These are phyloP conservation scores for Barnettozyma wickerhamii DNA, from an alignment of 805 yeast genomes.

Conservation along the genomic window DNA sequence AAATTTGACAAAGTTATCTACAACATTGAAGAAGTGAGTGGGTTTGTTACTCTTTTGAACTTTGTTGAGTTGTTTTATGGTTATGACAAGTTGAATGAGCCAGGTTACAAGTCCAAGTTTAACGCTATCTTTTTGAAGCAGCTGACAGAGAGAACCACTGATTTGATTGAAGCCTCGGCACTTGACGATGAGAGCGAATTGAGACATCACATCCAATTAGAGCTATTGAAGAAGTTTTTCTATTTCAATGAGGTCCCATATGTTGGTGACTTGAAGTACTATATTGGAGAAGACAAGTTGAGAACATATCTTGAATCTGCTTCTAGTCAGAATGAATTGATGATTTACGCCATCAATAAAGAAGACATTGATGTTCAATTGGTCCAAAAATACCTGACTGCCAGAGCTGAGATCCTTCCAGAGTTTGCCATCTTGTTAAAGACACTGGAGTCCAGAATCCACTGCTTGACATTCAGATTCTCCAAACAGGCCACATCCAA, in stretches of 20 bases:
- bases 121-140: conserved; percentile 54
- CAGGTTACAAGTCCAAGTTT: conserved; percentile 29
- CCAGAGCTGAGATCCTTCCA: conserved; percentile 4
- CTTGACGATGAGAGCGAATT: conserved; percentile 15
- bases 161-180: conserved; percentile 61
- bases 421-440: conserved; percentile 11
- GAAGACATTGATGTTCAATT: conserved; percentile 8
- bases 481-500: conserved; percentile 1
- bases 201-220: conserved; percentile 27
- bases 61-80: conserved; percentile 24
- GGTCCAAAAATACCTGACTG: conserved; percentile 5
- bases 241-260: conserved; percentile 43
- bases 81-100: conserved; percentile 23
- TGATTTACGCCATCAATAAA: conserved; percentile 17
- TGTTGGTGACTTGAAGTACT: conserved; percentile 72
- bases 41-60: conserved; percentile 20
- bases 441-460: conserved; percentile 3
- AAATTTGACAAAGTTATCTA: conserved; percentile 19
- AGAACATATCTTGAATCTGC: conserved; percentile 79
- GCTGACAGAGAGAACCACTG: conserved; percentile 65
- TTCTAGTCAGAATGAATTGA: conserved; percentile 30
- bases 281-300: conserved; percentile 59
- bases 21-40: conserved; percentile 22
- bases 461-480: conserved; percentile 6
- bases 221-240: conserved; percentile 32